Evolutionary conservation across 2,329 filamentous ascomycete species (phyloP), one percentile per base, ranked within the genome.

Genomic region (Aspergillus ochraceus): DNA sequence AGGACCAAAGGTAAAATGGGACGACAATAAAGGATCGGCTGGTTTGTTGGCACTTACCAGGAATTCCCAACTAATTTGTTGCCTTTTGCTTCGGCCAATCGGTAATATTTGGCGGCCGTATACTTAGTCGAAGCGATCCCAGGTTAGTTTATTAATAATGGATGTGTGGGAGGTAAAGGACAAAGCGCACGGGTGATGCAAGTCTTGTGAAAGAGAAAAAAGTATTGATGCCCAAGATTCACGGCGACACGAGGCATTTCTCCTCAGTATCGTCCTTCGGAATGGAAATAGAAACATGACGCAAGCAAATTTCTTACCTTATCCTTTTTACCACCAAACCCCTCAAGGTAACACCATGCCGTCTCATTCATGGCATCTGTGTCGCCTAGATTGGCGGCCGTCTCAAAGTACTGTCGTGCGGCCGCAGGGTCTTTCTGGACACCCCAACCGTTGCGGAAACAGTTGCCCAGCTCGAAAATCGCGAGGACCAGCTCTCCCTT

Each of bases 291-390:
- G 36, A 56, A 50, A 11, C 22, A 58, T 49, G 45, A 60, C 22
- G 42, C 12, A 55, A 55, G 26, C 26, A 55, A 42, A 19, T n/a
- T 9, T 86, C 91, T 78, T 83, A 97, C 94, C 90, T 97, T 98
- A 81, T 99, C 93, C 77, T 98, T 99, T 77, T 92, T 95, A 72
- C 92, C 94, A 36, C 95, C 95, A 77, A 96, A 97, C n/a, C 95
- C 95, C 74, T 97, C 90, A 29, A 96, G 77, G 82, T 95, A 98
- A 80, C 95, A 99, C 92, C 92, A 96, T 39, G 88, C 95, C 56
- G 89, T 89, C 77, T 98, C 94, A 73, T 97, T 97, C 93, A 98
- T 97, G 59, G 93, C 95, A 80, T 99, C 95, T 49, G 91, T 91
- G 76, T 99, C 95, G 62, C 95, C 95, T 66, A 99, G 80, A 75